A percentile compares a stretch with the other conserved stretches of the same genome.
Conservation (phyloP, 768 basidiomycete genomes). For the Pleurotus tuoliensis region DNA sequence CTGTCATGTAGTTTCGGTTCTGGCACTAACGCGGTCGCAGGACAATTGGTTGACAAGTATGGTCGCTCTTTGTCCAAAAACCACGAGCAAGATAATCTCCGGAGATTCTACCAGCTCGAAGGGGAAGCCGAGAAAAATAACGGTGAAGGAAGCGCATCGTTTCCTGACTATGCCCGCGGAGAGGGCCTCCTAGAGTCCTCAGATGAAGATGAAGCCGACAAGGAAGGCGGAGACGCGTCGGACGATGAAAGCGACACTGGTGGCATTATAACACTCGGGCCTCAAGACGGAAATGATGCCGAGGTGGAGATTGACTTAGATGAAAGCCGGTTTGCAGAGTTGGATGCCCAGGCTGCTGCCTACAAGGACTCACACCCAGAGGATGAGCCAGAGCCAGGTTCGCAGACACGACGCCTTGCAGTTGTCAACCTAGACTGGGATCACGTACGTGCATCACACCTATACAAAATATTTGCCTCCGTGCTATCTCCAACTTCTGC, state of each 20-base stretch:
- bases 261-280: conserved; percentile 49
- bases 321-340: conserved; percentile 66
- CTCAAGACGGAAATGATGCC: conserved; percentile 36
- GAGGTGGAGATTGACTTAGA: conserved; percentile 72
- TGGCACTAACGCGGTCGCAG: background rate
- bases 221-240: conserved; percentile 29
- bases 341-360: conserved; percentile 70
- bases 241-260: conserved; percentile 45
- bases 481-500: conserved; percentile 63
- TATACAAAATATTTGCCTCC: conserved; percentile 92
- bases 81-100: conserved; percentile 72
- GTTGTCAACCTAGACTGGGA: conserved; percentile 99
- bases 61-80: conserved; percentile 67
- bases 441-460: conserved; percentile 81
- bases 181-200: conserved; percentile 86
- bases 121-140: conserved; percentile 33
- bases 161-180: conserved; percentile 87
- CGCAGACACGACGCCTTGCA: conserved; percentile 70
- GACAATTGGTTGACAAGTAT: conserved; percentile 84
- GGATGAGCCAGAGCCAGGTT: conserved; percentile 32
- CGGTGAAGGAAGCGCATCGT: conserved; percentile 25
- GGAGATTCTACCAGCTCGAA: conserved; percentile 76
- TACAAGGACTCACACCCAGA: conserved; percentile 47
- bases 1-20: no score
- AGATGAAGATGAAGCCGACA: conserved; percentile 61